Evolutionary conservation across 192 early-diverging fungal genomes (phyloP).

Genomic region (Backusella tuberculispora): DNA sequence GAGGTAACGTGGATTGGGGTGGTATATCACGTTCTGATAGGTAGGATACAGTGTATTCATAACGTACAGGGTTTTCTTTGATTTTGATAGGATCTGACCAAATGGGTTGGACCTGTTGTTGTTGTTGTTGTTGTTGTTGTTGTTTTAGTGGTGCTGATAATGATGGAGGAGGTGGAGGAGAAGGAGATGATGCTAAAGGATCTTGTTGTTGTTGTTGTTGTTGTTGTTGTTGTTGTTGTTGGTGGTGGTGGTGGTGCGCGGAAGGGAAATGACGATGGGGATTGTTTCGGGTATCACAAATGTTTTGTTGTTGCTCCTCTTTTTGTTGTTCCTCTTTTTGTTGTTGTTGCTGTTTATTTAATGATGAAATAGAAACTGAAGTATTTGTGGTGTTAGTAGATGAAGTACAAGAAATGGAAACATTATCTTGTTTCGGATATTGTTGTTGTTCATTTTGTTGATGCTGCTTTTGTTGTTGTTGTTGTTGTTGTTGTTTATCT

Average conservation of each 20-base stretch:
- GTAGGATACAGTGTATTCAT: constrained; percentile 23
- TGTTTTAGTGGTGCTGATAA: not conserved
- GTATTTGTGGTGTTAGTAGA: not conserved
- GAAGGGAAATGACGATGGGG: not conserved
- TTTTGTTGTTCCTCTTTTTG: not conserved
- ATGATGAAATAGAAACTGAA: not conserved
- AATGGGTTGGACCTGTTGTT: constrained; percentile 15
- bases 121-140: not conserved
- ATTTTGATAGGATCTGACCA: constrained; percentile 34
- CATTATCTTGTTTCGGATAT: constrained; percentile 1
- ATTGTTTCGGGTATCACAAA: not conserved
- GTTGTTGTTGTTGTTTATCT: not conserved
- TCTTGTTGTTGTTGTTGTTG: not conserved
- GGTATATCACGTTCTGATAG: constrained; percentile 21
- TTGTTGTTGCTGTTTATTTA: not conserved
- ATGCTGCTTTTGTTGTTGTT: not conserved
- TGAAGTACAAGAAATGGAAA: not conserved
- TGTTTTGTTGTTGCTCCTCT: not conserved
- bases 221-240: not conserved
- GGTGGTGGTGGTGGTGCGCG: no score
- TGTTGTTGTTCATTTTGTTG: not conserved
- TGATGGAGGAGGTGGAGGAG: not conserved
- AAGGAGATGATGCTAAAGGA: not conserved
- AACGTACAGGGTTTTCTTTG: constrained; percentile 27
- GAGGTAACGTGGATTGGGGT: constrained; percentile 8